These are phyloP conservation scores for Termitomyces sp. DNA, from an alignment of 768 basidiomycete species.

Conservation along the genomic window DNA sequence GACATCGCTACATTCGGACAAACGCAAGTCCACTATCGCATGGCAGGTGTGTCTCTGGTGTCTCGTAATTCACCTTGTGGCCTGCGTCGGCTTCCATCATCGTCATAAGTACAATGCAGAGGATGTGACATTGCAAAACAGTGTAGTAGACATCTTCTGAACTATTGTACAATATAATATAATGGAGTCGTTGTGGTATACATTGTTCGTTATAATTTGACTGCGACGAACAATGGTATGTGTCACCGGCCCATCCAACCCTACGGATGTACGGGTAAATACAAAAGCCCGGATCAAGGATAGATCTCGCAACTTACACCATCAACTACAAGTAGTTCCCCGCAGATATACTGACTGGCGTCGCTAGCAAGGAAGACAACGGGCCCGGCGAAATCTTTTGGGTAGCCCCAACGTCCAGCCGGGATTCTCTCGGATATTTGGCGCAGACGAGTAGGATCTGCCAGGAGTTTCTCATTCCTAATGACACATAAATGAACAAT, in stretches of 20 bases:
- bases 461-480: conserved; percentile 45
- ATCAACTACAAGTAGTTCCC: conserved; percentile 67
- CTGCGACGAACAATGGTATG: conserved; percentile 10
- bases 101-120: background rate
- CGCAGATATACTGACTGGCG: conserved; percentile 69
- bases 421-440: conserved; percentile 77
- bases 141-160: no score
- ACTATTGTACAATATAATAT: background rate
- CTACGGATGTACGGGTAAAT: conserved; percentile 25
- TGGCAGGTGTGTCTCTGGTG: no score
- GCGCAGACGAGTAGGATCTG: conserved; percentile 56
- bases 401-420: conserved; percentile 65
- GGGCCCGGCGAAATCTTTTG: conserved; percentile 70
- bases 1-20: background rate
- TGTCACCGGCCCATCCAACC: conserved; percentile 59
- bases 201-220: background rate
- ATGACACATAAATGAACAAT: background rate
- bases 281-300: conserved; percentile 10
- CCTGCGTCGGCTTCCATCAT: background rate
- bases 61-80: no score
- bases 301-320: conserved; percentile 37
- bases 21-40: no score
- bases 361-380: conserved; percentile 64
- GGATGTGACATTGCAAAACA: background rate
- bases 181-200: no score